Evolutionary conservation across 208 protist species (phyloP), one percentile per base, ranked within the genome.

Genomic region (Naegleria fowleri): DNA sequence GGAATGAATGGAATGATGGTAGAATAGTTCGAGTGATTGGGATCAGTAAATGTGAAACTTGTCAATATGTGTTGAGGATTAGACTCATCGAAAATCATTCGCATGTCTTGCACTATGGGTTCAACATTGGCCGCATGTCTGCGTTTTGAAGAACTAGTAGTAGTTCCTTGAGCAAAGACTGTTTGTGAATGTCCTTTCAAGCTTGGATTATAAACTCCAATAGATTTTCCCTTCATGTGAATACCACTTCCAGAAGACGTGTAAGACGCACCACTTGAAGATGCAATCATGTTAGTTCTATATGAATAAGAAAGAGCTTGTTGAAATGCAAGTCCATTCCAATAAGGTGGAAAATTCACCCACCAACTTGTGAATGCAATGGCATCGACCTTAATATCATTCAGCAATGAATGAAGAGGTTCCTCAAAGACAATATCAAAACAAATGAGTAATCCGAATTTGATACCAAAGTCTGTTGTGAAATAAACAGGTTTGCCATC

Each of bases 401-500:
- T n/a, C 5, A 88, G 39, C 5, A 88, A 88, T 4, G 9, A 36
- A 11, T 79, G 0, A 6, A 39, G n/a, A 38, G 85, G 85, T 33
- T 6, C 5, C 19, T 88, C 25, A 29, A 88, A 88, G 0, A 58
- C 0, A 58, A 88, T 88, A 38, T 88, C 85, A 88, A 58, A 88
- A 88, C 85, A 88, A 88, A 88, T 88, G 5, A 88, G 15, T n/a
- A 58, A 38, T 40, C 85, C 85, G 41, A 86, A 43, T 58, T 58
- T 39, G 1, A 51, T 16, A 16, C 85, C 85, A 88, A 58, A 58
- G 7, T 58, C 39, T 15, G 41, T 58, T 38, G 2, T 38, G n/a
- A 88, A 88, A 88, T 29, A 39, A 0, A 58, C n/a, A 39, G 85
- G 85, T 58, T 55, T 38, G 22, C 85, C 85, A 51, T 88, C n/a